Base-by-base conservation (phyloP, 1,139 yeast species). In the Sugiyamaella xylanicola region DNA sequence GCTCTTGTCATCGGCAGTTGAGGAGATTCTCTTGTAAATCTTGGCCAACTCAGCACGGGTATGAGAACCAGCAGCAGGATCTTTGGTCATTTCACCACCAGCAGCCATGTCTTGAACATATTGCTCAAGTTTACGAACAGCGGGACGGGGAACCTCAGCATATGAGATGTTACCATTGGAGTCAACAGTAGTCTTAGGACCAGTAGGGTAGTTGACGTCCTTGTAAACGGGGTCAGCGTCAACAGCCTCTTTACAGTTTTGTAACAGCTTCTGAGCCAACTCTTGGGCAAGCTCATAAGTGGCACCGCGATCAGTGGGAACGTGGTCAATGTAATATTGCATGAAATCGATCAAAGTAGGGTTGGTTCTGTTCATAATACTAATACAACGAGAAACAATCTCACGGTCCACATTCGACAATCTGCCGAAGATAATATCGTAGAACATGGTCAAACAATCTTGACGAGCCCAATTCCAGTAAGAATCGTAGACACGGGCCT, bases 381-480 rank as follows among this genome's bases (percentile, higher is more conserved):
- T 91, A 68, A 93, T 92, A 75, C 99, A 95, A 73, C 92, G 96
- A 63, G 92, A 84, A 59, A 93, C 96, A 62, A 95, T 91, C 77
- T 93, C 97, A 73, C 99, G 86, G 72, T 93, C 98, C 63, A 93
- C 87, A 58, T 90, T 86, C 48, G 86, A 84, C 65, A 93, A 81
- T 63, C 89, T 86, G 70, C 99, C 99, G 73, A 93, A 95, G 67
- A 93, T 90, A 67, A 93, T 90, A 75, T 93, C 97, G 72, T 83
- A 93, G 77, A 90, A 93, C 91, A 93, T 87, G 53, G 92, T 85
- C 65, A 93, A 77, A 60, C 95, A 88, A 72, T 95, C 97, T 78
- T 93, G 99, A 76, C 97, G 88, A 47, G 98, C 97, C 99, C 99
- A 93, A 75, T 95, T 95, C 99, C 99, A 93, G 75, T 92, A 91